Evolutionary conservation across 345 rosid genomes (phyloP), one percentile per base, ranked within the genome.

Genomic region (Syzygium aqueum): DNA sequence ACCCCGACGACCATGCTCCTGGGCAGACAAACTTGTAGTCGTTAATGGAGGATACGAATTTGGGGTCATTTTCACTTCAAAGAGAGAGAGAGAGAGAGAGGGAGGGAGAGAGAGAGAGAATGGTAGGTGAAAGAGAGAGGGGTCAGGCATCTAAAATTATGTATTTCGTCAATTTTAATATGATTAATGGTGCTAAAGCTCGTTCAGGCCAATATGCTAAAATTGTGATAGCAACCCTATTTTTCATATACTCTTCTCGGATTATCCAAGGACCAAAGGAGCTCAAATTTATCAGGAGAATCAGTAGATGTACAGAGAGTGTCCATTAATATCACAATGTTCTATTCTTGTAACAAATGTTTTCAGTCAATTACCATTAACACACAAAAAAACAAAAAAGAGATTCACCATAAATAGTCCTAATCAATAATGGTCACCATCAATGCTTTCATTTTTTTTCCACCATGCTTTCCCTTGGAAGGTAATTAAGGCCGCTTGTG

Each of bases 301-400:
- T 9, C 19, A 37, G 80, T 33, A 13, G 25, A 37, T 73, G 49
- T 10, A 37, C 9, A 19, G 80, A 19, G 80, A 73, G 21, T 19
- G 46, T 19, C 14, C 4, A 0, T 4, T 33, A 9, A 33, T 10
- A 8, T 73, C 49, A 19, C 22, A 12, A 73, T 19, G 27, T 40
- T 73, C 49, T 10, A 19, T 73, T 37, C 80, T 19, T 73, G 80
- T 19, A 1, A 73, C 10, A 19, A 25, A 73, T 25, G 19, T 73
- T 8, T 8, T 73, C 80, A 16, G 2, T 73, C 0, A 2, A 73
- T 73, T 33, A 33, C 46, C 49, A 73, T 73, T 73, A 33, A 73
- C 2, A 3, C 27, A 19, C 0, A 73, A 2, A 30, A 11, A 17
- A 2, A 67, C 2, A 17, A 0, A 30, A 28, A n/a, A 65, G 21